Conservation (phyloP, 164 flowering plant genomes). For the Chloranthus sessilifolius region DNA sequence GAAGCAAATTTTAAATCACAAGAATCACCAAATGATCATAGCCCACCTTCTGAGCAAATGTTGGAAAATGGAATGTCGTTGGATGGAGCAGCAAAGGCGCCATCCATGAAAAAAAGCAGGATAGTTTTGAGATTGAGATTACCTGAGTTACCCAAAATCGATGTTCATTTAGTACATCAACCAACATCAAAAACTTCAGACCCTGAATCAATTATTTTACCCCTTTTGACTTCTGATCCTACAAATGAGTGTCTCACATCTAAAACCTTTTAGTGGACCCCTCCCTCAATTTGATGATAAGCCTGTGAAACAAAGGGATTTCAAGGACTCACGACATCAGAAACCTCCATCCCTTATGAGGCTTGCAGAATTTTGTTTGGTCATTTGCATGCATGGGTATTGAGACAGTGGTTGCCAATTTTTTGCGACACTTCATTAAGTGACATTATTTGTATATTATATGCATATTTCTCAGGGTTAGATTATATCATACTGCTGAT, state of each 20-base stretch:
- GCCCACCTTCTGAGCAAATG: constrained; percentile 80
- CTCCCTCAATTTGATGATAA: constrained; percentile 51
- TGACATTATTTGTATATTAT: neutral
- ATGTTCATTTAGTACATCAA: constrained; percentile 58
- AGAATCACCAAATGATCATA: constrained; percentile 66
- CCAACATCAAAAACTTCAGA: constrained; percentile 68
- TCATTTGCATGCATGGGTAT: constrained; percentile 92
- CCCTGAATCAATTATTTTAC: constrained; percentile 97
- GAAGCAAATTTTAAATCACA: constrained; percentile 51
- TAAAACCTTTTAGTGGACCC: constrained; percentile 94
- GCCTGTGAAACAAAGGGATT: constrained; percentile 32
- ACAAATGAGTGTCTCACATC: constrained; percentile 93
- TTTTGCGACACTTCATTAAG: constrained; percentile 89
- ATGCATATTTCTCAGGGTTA: too few relatives aligned
- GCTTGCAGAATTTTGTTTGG: constrained; percentile 89
- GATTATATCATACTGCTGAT: too few relatives aligned
- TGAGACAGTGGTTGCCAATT: constrained; percentile 91
- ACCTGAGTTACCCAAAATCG: constrained; percentile 85
- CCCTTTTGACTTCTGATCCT: constrained; percentile 92
- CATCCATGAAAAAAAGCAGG: constrained; percentile 77
- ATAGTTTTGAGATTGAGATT: constrained; percentile 93
- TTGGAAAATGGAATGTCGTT: constrained; percentile 55
- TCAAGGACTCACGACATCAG: constrained; percentile 36
- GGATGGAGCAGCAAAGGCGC: constrained; percentile 63
- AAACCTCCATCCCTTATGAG: constrained; percentile 86